These are phyloP conservation scores for Penicillium canescens DNA, from an alignment of 495 filamentous ascomycete species.

Conservation along the genomic window DNA sequence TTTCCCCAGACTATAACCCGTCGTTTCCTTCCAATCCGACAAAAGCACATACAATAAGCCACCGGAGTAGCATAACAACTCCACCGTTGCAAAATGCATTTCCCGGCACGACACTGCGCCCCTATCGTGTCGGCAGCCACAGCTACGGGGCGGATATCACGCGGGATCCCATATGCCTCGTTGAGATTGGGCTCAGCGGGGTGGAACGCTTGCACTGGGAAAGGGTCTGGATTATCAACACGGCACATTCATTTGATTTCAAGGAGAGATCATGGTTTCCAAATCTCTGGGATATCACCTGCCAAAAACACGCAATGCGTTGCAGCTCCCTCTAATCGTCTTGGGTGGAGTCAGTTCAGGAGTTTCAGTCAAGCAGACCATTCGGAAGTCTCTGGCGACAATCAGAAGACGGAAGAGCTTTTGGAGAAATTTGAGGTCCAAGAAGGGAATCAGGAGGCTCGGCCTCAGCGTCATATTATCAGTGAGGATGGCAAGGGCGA, in stretches of 20 bases:
- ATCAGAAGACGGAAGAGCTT: slow-evolving; percentile 22
- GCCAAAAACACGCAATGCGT: not conserved
- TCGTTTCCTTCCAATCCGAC: not conserved
- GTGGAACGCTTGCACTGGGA: not conserved
- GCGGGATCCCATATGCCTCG: not conserved
- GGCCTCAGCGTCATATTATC: slow-evolving; percentile 7
- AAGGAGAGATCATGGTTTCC: not conserved
- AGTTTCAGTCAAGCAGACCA: slow-evolving; percentile 21
- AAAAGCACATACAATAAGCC: not conserved
- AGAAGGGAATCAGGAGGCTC: slow-evolving; percentile 10
- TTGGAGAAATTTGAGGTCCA: slow-evolving; percentile 17
- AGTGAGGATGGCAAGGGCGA: slow-evolving; percentile 4
- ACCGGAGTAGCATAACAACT: not conserved
- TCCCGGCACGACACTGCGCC: slow-evolving; percentile 10
- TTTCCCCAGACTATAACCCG: not conserved
- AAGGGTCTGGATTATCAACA: not conserved
- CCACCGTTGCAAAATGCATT: slow-evolving; percentile 5
- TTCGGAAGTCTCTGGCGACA: slow-evolving; percentile 16
- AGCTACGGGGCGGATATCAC: not conserved
- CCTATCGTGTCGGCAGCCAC: slow-evolving; percentile 10
- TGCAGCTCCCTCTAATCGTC: not conserved
- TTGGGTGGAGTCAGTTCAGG: slow-evolving; percentile 11
- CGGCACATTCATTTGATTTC: not conserved
- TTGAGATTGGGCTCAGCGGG: not conserved
- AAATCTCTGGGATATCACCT: not conserved